These are phyloP conservation scores for Aspergillus sergii DNA, from an alignment of 2,329 filamentous ascomycete species.

Conservation along the genomic window DNA sequence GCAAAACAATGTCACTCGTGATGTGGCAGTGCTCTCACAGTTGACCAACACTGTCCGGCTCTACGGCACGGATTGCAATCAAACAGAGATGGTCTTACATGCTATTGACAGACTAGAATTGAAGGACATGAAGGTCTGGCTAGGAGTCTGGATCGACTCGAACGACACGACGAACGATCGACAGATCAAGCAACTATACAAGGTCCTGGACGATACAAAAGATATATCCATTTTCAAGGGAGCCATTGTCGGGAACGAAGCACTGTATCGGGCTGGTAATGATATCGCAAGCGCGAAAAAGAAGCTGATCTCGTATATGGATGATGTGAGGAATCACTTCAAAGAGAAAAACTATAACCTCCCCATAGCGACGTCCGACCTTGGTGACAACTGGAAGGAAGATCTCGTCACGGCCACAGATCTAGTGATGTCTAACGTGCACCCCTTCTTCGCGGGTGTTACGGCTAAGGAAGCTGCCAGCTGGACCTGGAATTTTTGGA, in stretches of 20 bases:
- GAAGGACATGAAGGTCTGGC: constrained; percentile 80
- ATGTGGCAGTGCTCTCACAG: constrained; percentile 86
- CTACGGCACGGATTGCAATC: constrained; percentile 96
- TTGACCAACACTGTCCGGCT: constrained; percentile 84
- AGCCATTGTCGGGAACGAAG: constrained; percentile 66
- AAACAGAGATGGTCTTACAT: constrained; percentile 90
- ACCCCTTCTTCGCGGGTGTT: constrained; percentile 90
- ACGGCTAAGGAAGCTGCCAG: constrained; percentile 66
- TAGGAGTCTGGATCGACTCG: constrained; percentile 88
- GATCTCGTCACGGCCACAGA: constrained; percentile 72
- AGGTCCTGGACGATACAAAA: constrained; percentile 65
- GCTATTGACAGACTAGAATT: constrained; percentile 75
- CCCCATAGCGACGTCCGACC: constrained; percentile 82
- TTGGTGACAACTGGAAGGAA: constrained; percentile 83
- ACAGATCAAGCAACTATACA: constrained; percentile 82
- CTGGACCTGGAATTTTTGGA: constrained; percentile 87
- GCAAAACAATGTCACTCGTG: constrained; percentile 92
- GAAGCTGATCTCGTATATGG: constrained; percentile 65
- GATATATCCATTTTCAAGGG: constrained; percentile 58
- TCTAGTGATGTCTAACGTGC: constrained; percentile 93
- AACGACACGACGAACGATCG: constrained; percentile 82
- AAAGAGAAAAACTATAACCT: constrained; percentile 67
- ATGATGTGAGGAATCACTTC: constrained; percentile 71
- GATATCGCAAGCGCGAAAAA: constrained; percentile 65
- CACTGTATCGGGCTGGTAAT: constrained; percentile 55